Conservation (phyloP, 495 filamentous ascomycete genomes). For the Beverwykella pulmonaria region DNA sequence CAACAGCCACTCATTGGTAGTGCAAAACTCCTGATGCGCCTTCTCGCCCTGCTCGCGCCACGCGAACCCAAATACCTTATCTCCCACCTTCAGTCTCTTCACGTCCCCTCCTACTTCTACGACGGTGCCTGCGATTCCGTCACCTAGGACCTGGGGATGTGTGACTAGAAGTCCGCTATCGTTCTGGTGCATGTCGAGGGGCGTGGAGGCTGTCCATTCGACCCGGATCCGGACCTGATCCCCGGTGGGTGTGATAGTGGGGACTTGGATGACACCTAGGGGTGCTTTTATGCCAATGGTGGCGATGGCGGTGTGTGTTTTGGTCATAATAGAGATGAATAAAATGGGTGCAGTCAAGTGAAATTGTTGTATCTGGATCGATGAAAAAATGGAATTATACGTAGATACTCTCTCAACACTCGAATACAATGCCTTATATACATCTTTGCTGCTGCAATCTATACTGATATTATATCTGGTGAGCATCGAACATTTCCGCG, state of each 20-base stretch:
- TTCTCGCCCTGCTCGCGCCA: conserved; percentile 45
- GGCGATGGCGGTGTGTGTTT: conserved; percentile 29
- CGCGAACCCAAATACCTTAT: conserved; percentile 55
- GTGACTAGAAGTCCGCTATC: conserved; percentile 53
- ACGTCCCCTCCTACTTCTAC: conserved; percentile 49
- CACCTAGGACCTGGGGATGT: conserved; percentile 46
- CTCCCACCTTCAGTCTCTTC: conserved; percentile 48
- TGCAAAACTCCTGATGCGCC: conserved; percentile 48
- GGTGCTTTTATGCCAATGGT: conserved; percentile 23
- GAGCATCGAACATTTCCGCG: conserved; percentile 7
- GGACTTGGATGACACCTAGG: conserved; percentile 19
- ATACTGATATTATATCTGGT: no score
- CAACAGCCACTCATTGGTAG: conserved; percentile 16
- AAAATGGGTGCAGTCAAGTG: neutral
- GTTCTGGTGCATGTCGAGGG: conserved; percentile 58
- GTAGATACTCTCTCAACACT: no score
- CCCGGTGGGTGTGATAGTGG: conserved; percentile 19
- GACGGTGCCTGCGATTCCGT: conserved; percentile 51
- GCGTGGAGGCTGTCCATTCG: conserved; percentile 57
- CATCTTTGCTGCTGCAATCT: no score
- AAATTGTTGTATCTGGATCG: neutral
- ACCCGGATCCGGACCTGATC: conserved; percentile 31
- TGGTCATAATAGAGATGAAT: conserved; percentile 15
- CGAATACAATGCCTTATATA: no score
- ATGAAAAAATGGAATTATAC: no score